phyloP scores from a whole-genome alignment of 495 filamentous ascomycete species.

The Penicillium paxilli region DNA sequence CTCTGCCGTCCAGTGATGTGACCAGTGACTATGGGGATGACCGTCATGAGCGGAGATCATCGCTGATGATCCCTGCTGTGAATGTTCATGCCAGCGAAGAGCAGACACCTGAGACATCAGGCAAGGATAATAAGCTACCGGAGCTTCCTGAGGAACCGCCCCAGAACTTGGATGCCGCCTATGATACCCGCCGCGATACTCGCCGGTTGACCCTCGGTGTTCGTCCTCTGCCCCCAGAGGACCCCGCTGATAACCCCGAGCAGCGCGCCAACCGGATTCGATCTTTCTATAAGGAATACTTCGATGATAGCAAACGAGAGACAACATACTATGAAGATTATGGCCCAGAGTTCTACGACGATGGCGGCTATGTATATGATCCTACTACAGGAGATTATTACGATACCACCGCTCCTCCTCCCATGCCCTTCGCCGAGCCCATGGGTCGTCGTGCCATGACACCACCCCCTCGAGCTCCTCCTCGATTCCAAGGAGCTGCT shows the following conservation, averaged over 20 bases:
- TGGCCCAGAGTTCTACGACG: conserved; percentile 59
- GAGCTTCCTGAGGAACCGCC: conserved; percentile 25
- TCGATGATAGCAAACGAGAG: conserved; percentile 74
- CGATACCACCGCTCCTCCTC: conserved; percentile 49
- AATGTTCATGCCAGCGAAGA: conserved; percentile 33
- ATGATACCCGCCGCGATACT: conserved; percentile 55
- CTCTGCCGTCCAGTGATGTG: conserved; percentile 48
- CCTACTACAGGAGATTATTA: conserved; percentile 71
- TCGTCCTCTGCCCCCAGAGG: conserved; percentile 88
- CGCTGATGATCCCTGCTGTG: conserved; percentile 34
- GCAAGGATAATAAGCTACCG: conserved; percentile 10
- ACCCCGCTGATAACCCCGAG: conserved; percentile 84
- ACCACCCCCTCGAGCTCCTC: conserved; percentile 78
- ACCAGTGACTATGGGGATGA: conserved; percentile 63
- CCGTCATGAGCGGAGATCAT: conserved; percentile 49
- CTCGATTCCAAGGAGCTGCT: conserved; percentile 62
- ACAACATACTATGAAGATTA: conserved; percentile 68
- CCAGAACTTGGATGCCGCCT: conserved; percentile 21
- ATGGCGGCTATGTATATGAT: conserved; percentile 63
- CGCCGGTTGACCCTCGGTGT: conserved; percentile 83
- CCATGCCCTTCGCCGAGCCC: conserved; percentile 73
- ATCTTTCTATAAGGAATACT: conserved; percentile 99
- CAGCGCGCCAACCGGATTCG: conserved; percentile 93
- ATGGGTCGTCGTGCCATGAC: conserved; percentile 93
- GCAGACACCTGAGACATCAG: conserved; percentile 8